Evolutionary conservation across 495 filamentous ascomycete genomes (phyloP), one percentile per base, ranked within the genome.

Genomic region (Aspergillus homomorphus): DNA sequence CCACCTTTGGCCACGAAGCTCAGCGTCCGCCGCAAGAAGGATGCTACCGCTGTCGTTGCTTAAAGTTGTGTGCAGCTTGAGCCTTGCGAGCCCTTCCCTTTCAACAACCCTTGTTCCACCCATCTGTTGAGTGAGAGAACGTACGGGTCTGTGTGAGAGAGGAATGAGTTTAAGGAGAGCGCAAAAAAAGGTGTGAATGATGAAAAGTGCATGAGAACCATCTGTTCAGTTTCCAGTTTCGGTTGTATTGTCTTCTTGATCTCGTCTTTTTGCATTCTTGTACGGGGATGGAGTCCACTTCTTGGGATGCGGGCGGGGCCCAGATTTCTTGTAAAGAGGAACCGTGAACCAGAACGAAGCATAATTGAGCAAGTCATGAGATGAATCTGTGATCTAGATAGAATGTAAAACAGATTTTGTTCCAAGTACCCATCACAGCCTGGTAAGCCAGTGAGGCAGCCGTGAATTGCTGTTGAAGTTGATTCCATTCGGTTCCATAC

Each of bases 1-100:
- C 57, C 57, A 24, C 57, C 57, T 15, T 8, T 59, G 5, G 30
- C 51, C 8, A 53, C 51, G 2, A 59, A 59, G 42, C 50, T 59
- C 38, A 26, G 21, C 19, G 57, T 59, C 44, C 57, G 57, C 16
- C 57, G 57, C 28, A 54, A 53, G 42, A 59, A 59, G 44, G 21
- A 46, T 41, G 28, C 26, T 7, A 18, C 6, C 38, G 10, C 28
- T 33, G 2, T 45, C 46, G 46, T 28, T 50, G 46, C 20, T 28
- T 50, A 12, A 38, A 38, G 0, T 26, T 23, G 6, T 18, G 48
- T 51, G 22, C 6, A 9, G 1, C 7, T n/a, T 12, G 21, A 50
- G 15, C 2, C 21, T 23, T 48, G 12, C 2, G 7, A 48, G 20
- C 7, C 12, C 20, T 19, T 5, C 14, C 14, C 5, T 20, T 4